phyloP scores from a whole-genome alignment of 1,284 basidiomycete species.

The Coniophora puteana region DNA sequence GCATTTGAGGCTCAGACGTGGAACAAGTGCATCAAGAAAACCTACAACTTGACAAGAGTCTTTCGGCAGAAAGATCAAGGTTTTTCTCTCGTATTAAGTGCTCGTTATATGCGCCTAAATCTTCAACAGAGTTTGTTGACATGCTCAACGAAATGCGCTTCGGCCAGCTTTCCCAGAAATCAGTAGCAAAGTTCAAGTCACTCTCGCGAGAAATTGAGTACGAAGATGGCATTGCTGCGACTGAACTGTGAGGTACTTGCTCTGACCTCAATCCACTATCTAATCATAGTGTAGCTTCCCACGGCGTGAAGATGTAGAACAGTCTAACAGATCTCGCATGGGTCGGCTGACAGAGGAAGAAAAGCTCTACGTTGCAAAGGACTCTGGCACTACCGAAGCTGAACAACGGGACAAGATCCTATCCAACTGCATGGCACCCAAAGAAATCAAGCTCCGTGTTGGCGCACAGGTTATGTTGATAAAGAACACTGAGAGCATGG shows the following conservation, averaged over 20 bases:
- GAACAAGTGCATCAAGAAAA: constrained; percentile 52
- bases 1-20: constrained; percentile 85
- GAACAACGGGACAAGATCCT: constrained; percentile 63
- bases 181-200: constrained; percentile 57
- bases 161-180: constrained; percentile 57
- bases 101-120: constrained; percentile 3
- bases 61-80: constrained; percentile 67
- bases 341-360: constrained; percentile 38
- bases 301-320: constrained; percentile 82
- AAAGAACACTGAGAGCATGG: constrained; percentile 76
- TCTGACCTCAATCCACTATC: constrained; percentile 5
- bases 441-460: constrained; percentile 51
- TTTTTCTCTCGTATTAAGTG: constrained; percentile 20
- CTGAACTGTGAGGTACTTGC: constrained; percentile 60
- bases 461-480: constrained; percentile 57
- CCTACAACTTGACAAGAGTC: constrained; percentile 60
- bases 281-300: constrained; percentile 58
- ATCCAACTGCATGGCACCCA: constrained; percentile 71
- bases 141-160: constrained; percentile 94
- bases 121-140: constrained; percentile 67
- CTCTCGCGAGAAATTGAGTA: constrained; percentile 61
- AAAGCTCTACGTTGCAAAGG: constrained; percentile 43
- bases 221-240: constrained; percentile 73
- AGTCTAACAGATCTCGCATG: constrained; percentile 69
- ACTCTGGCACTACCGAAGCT: constrained; percentile 49